A percentile compares a stretch with the other conserved stretches of the same genome.
These are phyloP conservation scores for Coleophoma eucalyptorum DNA, from an alignment of 2,329 filamentous ascomycete species.

Conservation along the genomic window DNA sequence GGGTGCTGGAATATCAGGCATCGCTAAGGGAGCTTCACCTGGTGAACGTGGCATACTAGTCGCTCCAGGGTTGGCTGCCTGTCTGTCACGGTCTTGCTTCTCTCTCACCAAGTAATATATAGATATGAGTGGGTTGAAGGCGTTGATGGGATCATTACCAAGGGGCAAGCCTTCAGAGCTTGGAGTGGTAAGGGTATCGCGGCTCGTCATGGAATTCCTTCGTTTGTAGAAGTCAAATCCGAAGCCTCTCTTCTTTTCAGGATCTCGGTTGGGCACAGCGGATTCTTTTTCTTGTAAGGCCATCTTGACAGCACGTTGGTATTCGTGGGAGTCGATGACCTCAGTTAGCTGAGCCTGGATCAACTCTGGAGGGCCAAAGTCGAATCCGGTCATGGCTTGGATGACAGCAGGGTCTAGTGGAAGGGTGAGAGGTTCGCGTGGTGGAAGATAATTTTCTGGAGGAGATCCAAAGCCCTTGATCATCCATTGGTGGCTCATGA, in stretches of 20 bases:
- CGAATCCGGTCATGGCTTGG: conserved; percentile 95
- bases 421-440: conserved; percentile 77
- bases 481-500: conserved; percentile 96
- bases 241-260: conserved; percentile 84
- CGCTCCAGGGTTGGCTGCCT: conserved; percentile 55
- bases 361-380: conserved; percentile 83
- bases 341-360: conserved; percentile 80
- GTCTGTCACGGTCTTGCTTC: conserved; percentile 77
- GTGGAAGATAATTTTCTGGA: conserved; percentile 84
- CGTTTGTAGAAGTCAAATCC: conserved; percentile 96
- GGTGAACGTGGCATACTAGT: conserved; percentile 51
- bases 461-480: conserved; percentile 82
- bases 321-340: conserved; percentile 90
- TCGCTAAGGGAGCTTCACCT: conserved; percentile 47
- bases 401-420: conserved; percentile 82
- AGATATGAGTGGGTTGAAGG: conserved; percentile 86
- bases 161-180: conserved; percentile 81
- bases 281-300: conserved; percentile 64
- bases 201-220: conserved; percentile 82
- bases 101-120: conserved; percentile 96
- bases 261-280: conserved; percentile 47
- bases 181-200: conserved; percentile 80
- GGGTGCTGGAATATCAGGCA: conserved; percentile 76
- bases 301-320: conserved; percentile 76
- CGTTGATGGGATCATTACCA: conserved; percentile 85